phyloP scores from a whole-genome alignment of 2,329 filamentous ascomycete species.

The Pestalotiopsis sp. region DNA sequence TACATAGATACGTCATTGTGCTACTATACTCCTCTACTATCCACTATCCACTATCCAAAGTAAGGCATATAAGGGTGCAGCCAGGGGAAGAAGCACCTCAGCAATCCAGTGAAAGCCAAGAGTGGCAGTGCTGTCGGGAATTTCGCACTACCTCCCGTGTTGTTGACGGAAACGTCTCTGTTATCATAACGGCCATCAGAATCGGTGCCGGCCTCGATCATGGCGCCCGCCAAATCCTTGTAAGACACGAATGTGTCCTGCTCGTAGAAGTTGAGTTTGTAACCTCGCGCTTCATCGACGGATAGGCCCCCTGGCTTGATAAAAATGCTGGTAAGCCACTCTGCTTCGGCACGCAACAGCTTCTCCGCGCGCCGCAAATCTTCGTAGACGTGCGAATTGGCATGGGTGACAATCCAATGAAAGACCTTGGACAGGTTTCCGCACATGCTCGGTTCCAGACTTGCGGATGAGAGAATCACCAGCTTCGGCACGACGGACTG shows the following conservation, averaged over 20 bases:
- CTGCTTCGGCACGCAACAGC: slow-evolving; percentile 37
- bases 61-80: slow-evolving; percentile 30
- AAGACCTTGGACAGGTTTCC: slow-evolving; percentile 31
- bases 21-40: no score
- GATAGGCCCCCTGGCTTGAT: slow-evolving; percentile 45
- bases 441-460: slow-evolving; percentile 41
- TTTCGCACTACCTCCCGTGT: slow-evolving; percentile 31
- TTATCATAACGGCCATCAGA: slow-evolving; percentile 27
- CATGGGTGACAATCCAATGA: slow-evolving; percentile 30
- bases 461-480: slow-evolving; percentile 45
- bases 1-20: no score
- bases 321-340: slow-evolving; percentile 41
- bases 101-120: slow-evolving; percentile 33
- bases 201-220: slow-evolving; percentile 49
- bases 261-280: slow-evolving; percentile 39
- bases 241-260: slow-evolving; percentile 43
- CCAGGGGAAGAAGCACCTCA: slow-evolving; percentile 36
- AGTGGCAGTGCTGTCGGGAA: slow-evolving; percentile 36
- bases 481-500: slow-evolving; percentile 36
- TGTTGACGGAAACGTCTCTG: slow-evolving; percentile 30
- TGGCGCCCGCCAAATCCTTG: slow-evolving; percentile 47
- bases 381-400: slow-evolving; percentile 40
- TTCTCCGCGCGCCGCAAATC: slow-evolving; percentile 39
- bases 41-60: neutral
- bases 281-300: slow-evolving; percentile 39